Percentiles rank a stretch among this genome's conserved stretches.
phyloP scores from a whole-genome alignment of 2,329 filamentous ascomycete genomes.

The Corynespora cassiicola region DNA sequence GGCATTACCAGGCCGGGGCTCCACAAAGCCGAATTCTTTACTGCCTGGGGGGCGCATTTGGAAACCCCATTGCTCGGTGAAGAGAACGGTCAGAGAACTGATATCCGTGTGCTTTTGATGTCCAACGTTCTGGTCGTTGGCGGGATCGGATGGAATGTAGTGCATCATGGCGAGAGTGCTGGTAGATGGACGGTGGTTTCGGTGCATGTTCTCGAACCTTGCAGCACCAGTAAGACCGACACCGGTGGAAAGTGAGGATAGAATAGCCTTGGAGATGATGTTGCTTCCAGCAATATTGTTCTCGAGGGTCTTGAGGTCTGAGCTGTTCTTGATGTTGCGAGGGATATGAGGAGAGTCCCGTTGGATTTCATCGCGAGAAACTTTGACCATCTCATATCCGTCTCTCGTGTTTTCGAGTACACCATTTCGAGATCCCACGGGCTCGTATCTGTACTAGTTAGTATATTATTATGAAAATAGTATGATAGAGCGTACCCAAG shows the following conservation, averaged over 20 bases:
- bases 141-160: conserved; percentile 32
- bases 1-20: conserved; percentile 58
- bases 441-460: conserved; percentile 18
- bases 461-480: no score
- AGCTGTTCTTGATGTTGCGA: conserved; percentile 33
- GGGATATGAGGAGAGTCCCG: conserved; percentile 29
- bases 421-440: conserved; percentile 35
- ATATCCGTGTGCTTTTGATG: conserved; percentile 44
- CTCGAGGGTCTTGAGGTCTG: conserved; percentile 31
- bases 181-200: conserved; percentile 38
- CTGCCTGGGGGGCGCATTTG: conserved; percentile 62
- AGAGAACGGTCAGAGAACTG: conserved; percentile 43
- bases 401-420: conserved; percentile 35
- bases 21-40: conserved; percentile 49
- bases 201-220: conserved; percentile 38
- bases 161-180: conserved; percentile 42
- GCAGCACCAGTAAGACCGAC: conserved; percentile 29
- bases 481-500: conserved; percentile 56
- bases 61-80: conserved; percentile 64
- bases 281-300: conserved; percentile 36
- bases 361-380: conserved; percentile 41
- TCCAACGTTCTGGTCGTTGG: conserved; percentile 29
- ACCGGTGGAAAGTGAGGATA: conserved; percentile 53
- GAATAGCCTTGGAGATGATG: conserved; percentile 47
- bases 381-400: conserved; percentile 42